Percentiles rank a stretch among this genome's conserved stretches.
These are phyloP conservation scores for Solanum peruvianum DNA, from an alignment of 257 asterid species.

Conservation along the genomic window DNA sequence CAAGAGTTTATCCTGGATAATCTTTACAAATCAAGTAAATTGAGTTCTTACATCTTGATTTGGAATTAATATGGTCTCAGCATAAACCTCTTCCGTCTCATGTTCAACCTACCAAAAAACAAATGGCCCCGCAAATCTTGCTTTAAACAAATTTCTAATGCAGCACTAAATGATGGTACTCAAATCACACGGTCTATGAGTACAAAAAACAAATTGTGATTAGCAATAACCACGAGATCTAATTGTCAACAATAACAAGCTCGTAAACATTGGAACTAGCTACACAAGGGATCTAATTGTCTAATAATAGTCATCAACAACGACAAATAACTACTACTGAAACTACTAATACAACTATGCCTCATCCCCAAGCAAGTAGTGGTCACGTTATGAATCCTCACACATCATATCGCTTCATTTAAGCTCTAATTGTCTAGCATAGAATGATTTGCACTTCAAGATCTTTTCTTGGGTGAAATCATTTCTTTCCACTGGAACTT, in stretches of 20 bases:
- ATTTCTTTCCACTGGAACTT: background rate
- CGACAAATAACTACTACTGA: background rate
- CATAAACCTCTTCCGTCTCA: slow-evolving; percentile 73
- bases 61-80: slow-evolving; percentile 54
- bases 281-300: background rate
- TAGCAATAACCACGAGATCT: background rate
- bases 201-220: background rate
- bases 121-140: background rate
- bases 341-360: background rate
- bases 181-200: background rate
- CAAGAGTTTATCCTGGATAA: background rate
- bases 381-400: background rate
- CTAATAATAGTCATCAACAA: background rate
- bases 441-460: background rate
- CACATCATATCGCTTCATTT: background rate
- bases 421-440: background rate
- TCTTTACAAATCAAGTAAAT: background rate
- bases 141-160: background rate
- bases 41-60: slow-evolving; percentile 38
- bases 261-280: background rate
- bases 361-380: background rate
- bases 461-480: background rate
- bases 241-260: background rate
- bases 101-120: slow-evolving; percentile 42
- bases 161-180: background rate